A percentile compares a stretch with the other conserved stretches of the same genome.
These are phyloP conservation scores for Podaxis sp. DNA, from an alignment of 768 basidiomycete species.

Conservation along the genomic window DNA sequence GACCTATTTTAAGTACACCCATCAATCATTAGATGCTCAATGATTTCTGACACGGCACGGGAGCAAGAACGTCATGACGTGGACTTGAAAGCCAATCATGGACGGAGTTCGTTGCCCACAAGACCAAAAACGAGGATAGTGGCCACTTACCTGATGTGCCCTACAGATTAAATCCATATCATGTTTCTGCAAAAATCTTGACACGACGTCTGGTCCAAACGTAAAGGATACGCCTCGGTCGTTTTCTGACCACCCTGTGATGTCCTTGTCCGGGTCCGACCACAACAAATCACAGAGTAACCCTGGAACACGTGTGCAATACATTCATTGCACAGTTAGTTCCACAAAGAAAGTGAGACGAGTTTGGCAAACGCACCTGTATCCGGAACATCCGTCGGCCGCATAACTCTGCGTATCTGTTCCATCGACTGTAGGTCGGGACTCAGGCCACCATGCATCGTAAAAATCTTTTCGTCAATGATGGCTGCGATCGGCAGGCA, in stretches of 20 bases:
- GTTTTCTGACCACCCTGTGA: constrained; percentile 99
- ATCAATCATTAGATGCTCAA: constrained; percentile 1
- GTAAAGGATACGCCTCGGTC: constrained; percentile 99
- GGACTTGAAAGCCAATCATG: not conserved
- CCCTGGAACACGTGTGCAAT: constrained; percentile 34
- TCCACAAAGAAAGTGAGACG: not conserved
- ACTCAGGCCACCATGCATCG: constrained; percentile 97
- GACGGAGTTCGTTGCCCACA: not conserved
- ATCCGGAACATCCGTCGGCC: constrained; percentile 98
- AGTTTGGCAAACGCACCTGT: constrained; percentile 58
- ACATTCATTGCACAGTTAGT: not conserved
- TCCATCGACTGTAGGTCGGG: constrained; percentile 99
- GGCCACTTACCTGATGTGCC: constrained; percentile 82
- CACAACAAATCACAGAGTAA: constrained; percentile 94
- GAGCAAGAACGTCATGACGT: not conserved
- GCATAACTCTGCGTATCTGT: constrained; percentile 98
- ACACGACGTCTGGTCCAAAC: constrained; percentile 97
- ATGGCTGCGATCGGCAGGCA: constrained; percentile 98
- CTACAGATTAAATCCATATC: constrained; percentile 99
- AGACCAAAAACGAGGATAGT: not conserved
- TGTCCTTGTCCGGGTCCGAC: constrained; percentile 99
- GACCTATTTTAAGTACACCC: constrained; percentile 47
- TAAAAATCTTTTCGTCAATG: constrained; percentile 99
- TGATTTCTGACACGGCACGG: not conserved
- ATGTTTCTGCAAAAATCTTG: constrained; percentile 97